These are phyloP conservation scores for Populus tomentosa DNA, from an alignment of 441 rosid species.

Conservation along the genomic window DNA sequence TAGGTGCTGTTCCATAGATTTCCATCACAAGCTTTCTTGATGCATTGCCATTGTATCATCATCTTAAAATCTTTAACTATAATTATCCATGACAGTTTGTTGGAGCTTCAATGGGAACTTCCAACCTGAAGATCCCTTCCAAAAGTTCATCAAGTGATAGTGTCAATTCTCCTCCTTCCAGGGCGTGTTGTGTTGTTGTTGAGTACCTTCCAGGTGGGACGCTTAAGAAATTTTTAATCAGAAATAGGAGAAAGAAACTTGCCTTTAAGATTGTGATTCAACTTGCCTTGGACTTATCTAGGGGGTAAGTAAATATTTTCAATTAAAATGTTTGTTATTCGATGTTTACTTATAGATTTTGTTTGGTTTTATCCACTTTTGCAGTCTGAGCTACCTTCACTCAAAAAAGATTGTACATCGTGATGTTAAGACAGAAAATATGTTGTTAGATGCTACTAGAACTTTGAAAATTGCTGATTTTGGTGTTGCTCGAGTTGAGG, in stretches of 20 bases:
- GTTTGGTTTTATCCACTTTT: not conserved
- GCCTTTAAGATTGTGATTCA: conserved; percentile 69
- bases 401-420: conserved; percentile 78
- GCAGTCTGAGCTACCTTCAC: conserved; percentile 81
- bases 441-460: too few species aligned
- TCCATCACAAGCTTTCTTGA: not conserved
- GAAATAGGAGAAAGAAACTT: conserved; percentile 66
- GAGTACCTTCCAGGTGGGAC: conserved; percentile 5
- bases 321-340: not conserved
- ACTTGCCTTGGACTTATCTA: conserved; percentile 72
- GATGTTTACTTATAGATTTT: not conserved
- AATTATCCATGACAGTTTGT: conserved; percentile 39
- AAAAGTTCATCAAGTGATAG: conserved; percentile 48
- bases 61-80: not conserved
- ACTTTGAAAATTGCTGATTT: too few species aligned
- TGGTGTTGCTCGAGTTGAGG: too few species aligned
- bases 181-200: conserved; percentile 26
- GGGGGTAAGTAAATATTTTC: conserved; percentile 44
- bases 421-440: conserved; percentile 33
- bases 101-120: conserved; percentile 69
- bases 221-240: conserved; percentile 55
- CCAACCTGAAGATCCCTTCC: conserved; percentile 49
- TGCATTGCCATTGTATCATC: not conserved
- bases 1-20: not conserved
- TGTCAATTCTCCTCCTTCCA: conserved; percentile 33